These are phyloP conservation scores for Dalbergia cochinchinensis DNA, from an alignment of 306 rosid genomes.

Conservation along the genomic window DNA sequence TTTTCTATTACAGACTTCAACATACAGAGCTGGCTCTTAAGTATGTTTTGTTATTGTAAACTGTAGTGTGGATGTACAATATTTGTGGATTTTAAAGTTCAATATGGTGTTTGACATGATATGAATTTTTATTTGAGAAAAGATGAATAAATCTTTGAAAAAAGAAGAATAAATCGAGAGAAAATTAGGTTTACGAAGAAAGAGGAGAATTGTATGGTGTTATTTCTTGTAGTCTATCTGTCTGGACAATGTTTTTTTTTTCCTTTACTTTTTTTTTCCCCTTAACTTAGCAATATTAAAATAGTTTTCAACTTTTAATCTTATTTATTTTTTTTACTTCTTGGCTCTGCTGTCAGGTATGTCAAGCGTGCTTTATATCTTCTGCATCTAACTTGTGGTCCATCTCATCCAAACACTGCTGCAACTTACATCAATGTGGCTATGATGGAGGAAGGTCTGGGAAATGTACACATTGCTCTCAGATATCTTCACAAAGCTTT, in stretches of 20 bases:
- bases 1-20: slow-evolving; percentile 98
- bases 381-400: slow-evolving; percentile 96
- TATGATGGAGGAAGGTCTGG: slow-evolving; percentile 99
- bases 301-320: slow-evolving; percentile 33
- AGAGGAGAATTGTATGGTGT: slow-evolving; percentile 13
- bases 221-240: slow-evolving; percentile 1
- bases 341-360: slow-evolving; percentile 65
- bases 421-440: slow-evolving; percentile 99
- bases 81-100: slow-evolving; percentile 24
- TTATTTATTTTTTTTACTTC: slow-evolving; percentile 24
- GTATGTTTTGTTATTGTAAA: slow-evolving; percentile 63
- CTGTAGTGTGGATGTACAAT: slow-evolving; percentile 23
- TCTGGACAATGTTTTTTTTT: neutral
- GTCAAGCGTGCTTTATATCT: slow-evolving; percentile 98
- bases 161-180: slow-evolving; percentile 20
- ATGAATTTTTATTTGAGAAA: slow-evolving; percentile 6
- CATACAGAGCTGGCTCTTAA: slow-evolving; percentile 97
- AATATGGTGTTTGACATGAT: slow-evolving; percentile 4
- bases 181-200: slow-evolving; percentile 27
- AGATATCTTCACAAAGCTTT: slow-evolving; percentile 99
- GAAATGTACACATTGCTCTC: slow-evolving; percentile 96
- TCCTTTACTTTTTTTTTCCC: neutral
- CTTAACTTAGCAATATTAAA: neutral
- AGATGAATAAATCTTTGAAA: slow-evolving; percentile 31
- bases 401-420: slow-evolving; percentile 99